Evolutionary conservation across 176 grass and related monocot species (phyloP).

Genomic region (Cenchrus fungigraminus): DNA sequence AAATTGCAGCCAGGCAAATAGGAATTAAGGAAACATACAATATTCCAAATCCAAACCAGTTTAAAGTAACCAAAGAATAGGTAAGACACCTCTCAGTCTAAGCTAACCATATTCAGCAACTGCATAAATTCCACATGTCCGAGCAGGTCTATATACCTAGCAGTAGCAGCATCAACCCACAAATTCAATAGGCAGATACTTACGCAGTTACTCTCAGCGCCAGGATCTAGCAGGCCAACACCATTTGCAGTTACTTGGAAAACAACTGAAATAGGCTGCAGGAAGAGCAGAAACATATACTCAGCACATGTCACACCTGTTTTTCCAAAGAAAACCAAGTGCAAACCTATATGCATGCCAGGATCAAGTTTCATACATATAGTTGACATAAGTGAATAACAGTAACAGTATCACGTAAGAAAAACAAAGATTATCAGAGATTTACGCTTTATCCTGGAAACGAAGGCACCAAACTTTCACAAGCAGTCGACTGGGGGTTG

Average conservation of each 20-base stretch:
- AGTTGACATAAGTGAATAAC: too few species aligned
- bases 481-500: too few species aligned
- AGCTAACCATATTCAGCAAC: neutral
- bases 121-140: neutral
- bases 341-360: too few species aligned
- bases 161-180: neutral
- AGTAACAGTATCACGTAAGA: too few species aligned
- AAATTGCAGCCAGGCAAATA: neutral
- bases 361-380: too few species aligned
- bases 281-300: neutral
- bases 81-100: neutral
- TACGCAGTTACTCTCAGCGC: conserved; percentile 75
- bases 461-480: too few species aligned
- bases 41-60: neutral
- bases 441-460: too few species aligned
- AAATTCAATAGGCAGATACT: conserved; percentile 1
- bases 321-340: too few species aligned
- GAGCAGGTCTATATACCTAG: neutral
- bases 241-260: conserved; percentile 81
- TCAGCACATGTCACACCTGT: neutral
- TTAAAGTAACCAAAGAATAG: neutral
- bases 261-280: conserved; percentile 69
- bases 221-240: conserved; percentile 79
- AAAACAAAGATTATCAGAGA: too few species aligned
- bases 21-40: neutral